Conservation (phyloP, 768 basidiomycete species). For the Lyophyllum atratum region DNA sequence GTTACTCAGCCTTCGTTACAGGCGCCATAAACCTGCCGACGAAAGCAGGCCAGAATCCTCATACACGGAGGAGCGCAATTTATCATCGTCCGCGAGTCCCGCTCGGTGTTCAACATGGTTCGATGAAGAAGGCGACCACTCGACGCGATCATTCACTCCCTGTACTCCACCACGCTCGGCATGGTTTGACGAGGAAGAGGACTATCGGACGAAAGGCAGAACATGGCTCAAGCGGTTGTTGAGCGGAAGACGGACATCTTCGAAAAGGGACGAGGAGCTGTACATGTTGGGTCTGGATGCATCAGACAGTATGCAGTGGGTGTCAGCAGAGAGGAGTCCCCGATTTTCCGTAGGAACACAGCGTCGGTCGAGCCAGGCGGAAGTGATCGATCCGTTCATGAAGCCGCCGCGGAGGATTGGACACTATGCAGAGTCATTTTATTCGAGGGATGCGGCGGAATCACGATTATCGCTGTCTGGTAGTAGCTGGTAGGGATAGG, state of each 20-base stretch:
- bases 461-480: background rate
- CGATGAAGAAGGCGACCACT: background rate
- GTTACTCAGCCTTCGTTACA: background rate
- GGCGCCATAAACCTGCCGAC: background rate
- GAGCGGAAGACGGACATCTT: constrained; percentile 3
- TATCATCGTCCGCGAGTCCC: background rate
- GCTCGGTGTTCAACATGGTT: background rate
- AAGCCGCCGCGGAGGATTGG: background rate
- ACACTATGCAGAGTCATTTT: background rate
- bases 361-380: constrained; percentile 10
- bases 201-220: constrained; percentile 3
- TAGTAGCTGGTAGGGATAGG: background rate
- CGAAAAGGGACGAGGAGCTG: constrained; percentile 4
- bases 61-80: background rate
- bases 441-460: background rate
- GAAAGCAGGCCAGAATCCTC: background rate
- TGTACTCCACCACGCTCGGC: background rate
- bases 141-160: background rate
- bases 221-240: constrained; percentile 9
- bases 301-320: constrained; percentile 14
- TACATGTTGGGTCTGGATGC: constrained; percentile 11
- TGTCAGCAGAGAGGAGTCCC: constrained; percentile 11
- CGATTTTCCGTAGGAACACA: constrained; percentile 7
- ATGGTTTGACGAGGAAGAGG: constrained; percentile 1
- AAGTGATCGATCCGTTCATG: constrained; percentile 16